phyloP scores from a whole-genome alignment of 2,329 filamentous ascomycete species.

The Dothistroma pini region DNA sequence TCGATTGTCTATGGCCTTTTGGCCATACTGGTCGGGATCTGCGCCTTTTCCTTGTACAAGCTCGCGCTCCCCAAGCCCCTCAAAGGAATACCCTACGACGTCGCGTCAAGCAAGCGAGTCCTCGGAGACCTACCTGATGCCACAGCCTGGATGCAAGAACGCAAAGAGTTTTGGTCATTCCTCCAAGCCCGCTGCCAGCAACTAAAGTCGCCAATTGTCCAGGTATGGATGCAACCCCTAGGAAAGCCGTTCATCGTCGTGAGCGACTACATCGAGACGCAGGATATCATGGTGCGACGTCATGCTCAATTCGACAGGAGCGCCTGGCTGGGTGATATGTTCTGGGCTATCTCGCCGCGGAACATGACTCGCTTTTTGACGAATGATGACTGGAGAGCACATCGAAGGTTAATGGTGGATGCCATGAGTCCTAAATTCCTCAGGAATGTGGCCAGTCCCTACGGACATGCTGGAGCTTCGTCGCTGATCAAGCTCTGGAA shows the following conservation, averaged over 20 bases:
- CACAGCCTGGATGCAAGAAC: slow-evolving; percentile 36
- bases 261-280: slow-evolving; percentile 42
- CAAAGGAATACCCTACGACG: slow-evolving; percentile 47
- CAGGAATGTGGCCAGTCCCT: slow-evolving; percentile 7
- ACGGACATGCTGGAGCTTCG: neutral
- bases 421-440: slow-evolving; percentile 31
- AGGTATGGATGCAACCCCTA: slow-evolving; percentile 48
- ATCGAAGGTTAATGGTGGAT: slow-evolving; percentile 30
- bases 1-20: neutral
- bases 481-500: slow-evolving; percentile 33
- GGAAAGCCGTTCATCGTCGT: slow-evolving; percentile 44
- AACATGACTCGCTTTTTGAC: neutral
- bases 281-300: slow-evolving; percentile 46
- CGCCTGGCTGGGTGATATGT: slow-evolving; percentile 29
- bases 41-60: slow-evolving; percentile 7
- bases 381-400: slow-evolving; percentile 26
- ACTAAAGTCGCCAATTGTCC: slow-evolving; percentile 42
- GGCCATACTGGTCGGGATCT: neutral
- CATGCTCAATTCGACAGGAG: slow-evolving; percentile 46
- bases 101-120: slow-evolving; percentile 33
- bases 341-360: neutral
- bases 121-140: slow-evolving; percentile 46
- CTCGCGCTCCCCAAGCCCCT: slow-evolving; percentile 42
- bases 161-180: slow-evolving; percentile 22
- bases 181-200: slow-evolving; percentile 14